Evolutionary conservation across 768 basidiomycete genomes (phyloP).

Genomic region (Galerina marginata): DNA sequence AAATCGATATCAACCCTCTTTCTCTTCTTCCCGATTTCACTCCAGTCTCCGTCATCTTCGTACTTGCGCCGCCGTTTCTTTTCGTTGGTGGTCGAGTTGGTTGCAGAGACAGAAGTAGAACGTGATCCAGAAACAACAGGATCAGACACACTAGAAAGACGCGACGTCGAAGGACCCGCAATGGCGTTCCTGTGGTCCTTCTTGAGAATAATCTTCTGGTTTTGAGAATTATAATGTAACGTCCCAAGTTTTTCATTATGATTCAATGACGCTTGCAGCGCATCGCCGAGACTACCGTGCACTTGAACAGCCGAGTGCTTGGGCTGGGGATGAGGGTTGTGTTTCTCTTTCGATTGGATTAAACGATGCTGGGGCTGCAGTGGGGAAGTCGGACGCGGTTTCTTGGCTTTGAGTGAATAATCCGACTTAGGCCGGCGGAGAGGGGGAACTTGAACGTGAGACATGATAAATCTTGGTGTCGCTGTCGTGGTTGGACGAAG

Average conservation of each 20-base stretch:
- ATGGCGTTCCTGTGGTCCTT: neutral
- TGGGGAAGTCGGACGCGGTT: neutral
- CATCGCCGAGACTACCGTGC: slow-evolving; percentile 7
- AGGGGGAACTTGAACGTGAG: slow-evolving; percentile 31
- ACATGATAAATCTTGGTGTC: slow-evolving; percentile 10
- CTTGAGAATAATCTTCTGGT: neutral
- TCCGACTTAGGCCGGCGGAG: slow-evolving; percentile 17
- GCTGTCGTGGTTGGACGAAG: neutral
- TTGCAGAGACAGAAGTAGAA: neutral
- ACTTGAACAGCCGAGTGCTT: neutral
- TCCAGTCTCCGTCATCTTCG: neutral
- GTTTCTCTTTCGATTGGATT: neutral
- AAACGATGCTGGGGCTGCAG: neutral
- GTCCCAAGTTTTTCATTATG: slow-evolving; percentile 21
- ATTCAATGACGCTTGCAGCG: slow-evolving; percentile 18
- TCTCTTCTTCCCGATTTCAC: neutral
- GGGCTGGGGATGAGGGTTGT: neutral
- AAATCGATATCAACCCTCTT: slow-evolving; percentile 6
- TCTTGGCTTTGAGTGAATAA: slow-evolving; percentile 15
- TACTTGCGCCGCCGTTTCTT: neutral
- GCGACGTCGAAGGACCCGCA: neutral
- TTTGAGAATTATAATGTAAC: neutral
- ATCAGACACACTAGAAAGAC: neutral
- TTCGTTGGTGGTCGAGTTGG: neutral
- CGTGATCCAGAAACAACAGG: neutral